Conservation (phyloP, 441 rosid genomes). For the Mallotus japonicus region DNA sequence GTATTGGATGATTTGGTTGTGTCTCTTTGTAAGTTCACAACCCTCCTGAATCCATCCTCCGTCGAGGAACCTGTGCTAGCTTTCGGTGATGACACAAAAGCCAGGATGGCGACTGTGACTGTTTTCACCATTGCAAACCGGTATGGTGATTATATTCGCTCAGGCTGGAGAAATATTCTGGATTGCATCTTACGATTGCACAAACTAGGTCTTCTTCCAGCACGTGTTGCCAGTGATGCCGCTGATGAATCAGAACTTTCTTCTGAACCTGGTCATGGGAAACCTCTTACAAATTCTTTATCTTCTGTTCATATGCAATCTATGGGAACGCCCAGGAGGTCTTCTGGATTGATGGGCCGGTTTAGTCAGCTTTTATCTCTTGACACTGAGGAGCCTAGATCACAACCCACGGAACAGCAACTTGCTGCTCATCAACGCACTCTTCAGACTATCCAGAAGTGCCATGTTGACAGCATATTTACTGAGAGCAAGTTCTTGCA, state of each 20-base stretch:
- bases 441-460: constrained; percentile 86
- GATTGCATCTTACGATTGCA: constrained; percentile 92
- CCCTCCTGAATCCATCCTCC: constrained; percentile 74
- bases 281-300: constrained; percentile 61
- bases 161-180: constrained; percentile 96
- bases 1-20: constrained; percentile 95
- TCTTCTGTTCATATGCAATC: constrained; percentile 61
- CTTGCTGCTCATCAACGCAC: constrained; percentile 98
- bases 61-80: constrained; percentile 91
- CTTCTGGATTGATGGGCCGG: constrained; percentile 97
- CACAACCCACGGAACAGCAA: constrained; percentile 91
- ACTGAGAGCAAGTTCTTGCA: constrained; percentile 96
- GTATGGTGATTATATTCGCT: constrained; percentile 85
- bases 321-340: constrained; percentile 84
- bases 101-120: constrained; percentile 92
- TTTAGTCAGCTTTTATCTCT: constrained; percentile 97
- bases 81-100: constrained; percentile 90
- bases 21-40: constrained; percentile 92
- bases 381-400: constrained; percentile 95
- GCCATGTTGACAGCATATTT: constrained; percentile 95
- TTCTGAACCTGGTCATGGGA: constrained; percentile 78
- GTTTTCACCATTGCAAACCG: constrained; percentile 93
- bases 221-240: constrained; percentile 95
- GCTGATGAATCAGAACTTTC: constrained; percentile 90
- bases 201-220: constrained; percentile 98